Evolutionary conservation across 352 stramenopile genomes (phyloP).

Genomic region (Globisporangium okanoganense): DNA sequence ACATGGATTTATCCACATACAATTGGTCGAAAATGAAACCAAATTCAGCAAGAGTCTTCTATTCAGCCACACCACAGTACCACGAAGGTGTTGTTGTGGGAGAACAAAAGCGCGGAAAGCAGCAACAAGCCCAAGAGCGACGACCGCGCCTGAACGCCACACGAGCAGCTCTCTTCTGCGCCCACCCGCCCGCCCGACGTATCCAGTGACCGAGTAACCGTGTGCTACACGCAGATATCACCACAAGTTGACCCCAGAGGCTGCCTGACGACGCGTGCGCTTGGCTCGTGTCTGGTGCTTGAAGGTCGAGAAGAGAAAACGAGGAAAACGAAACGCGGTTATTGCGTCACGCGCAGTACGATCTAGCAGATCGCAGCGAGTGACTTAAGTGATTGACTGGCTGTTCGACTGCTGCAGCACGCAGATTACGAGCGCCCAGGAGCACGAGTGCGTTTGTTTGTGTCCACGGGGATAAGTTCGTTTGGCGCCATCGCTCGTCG

Average conservation of each 20-base stretch:
- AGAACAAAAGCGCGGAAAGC: constrained; percentile 13
- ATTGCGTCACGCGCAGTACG: background rate
- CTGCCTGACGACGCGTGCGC: background rate
- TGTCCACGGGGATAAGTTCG: background rate
- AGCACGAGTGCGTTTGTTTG: background rate
- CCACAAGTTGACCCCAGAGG: background rate
- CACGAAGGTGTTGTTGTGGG: background rate
- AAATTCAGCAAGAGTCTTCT: background rate
- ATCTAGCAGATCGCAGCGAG: background rate
- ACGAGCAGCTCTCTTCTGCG: background rate
- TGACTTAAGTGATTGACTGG: background rate
- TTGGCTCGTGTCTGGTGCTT: constrained; percentile 3
- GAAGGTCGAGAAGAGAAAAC: background rate
- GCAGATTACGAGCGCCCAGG: background rate
- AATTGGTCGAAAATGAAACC: background rate
- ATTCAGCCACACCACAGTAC: background rate
- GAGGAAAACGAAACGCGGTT: background rate
- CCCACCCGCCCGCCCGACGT: background rate
- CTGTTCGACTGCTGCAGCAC: background rate
- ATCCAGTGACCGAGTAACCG: background rate
- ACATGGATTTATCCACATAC: background rate
- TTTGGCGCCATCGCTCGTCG: background rate
- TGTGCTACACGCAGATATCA: background rate
- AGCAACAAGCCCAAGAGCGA: constrained; percentile 6
- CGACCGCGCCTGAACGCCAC: background rate